Evolutionary conservation across 805 yeast species (phyloP).

Genomic region (Barnettozyma sucrosica): DNA sequence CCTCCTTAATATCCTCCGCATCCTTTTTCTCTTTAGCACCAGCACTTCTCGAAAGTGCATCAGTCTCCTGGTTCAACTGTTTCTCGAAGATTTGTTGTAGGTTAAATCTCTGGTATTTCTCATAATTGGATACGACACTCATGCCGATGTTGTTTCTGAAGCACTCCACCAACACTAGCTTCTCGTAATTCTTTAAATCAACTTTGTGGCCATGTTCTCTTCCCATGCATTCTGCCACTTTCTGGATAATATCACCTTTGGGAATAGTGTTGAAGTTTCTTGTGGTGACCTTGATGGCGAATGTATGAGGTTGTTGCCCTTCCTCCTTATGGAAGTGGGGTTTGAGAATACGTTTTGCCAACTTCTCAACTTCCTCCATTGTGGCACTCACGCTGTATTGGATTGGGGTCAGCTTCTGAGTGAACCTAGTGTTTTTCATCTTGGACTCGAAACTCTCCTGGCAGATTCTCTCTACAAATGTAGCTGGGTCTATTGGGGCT

Average conservation of each 20-base stretch:
- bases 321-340: conserved; percentile 59
- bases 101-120: conserved; percentile 61
- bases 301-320: conserved; percentile 35
- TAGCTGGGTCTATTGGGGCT: conserved; percentile 73
- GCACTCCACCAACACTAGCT: conserved; percentile 77
- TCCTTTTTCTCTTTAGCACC: conserved; percentile 4
- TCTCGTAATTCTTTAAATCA: conserved; percentile 74
- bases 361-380: conserved; percentile 55
- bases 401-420: conserved; percentile 79
- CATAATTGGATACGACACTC: conserved; percentile 69
- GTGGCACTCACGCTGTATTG: conserved; percentile 69
- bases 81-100: conserved; percentile 70
- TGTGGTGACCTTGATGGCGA: conserved; percentile 76
- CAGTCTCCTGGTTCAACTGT: conserved; percentile 18
- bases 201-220: conserved; percentile 66
- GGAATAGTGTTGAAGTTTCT: conserved; percentile 73
- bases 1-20: background rate
- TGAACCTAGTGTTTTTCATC: conserved; percentile 58
- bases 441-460: conserved; percentile 47
- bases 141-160: conserved; percentile 86
- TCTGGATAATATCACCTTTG: conserved; percentile 65
- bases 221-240: conserved; percentile 69
- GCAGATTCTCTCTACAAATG: conserved; percentile 60
- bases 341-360: conserved; percentile 53
- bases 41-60: conserved; percentile 4